Conservation (phyloP, 768 basidiomycete species). For the Tulasnella sp. region DNA sequence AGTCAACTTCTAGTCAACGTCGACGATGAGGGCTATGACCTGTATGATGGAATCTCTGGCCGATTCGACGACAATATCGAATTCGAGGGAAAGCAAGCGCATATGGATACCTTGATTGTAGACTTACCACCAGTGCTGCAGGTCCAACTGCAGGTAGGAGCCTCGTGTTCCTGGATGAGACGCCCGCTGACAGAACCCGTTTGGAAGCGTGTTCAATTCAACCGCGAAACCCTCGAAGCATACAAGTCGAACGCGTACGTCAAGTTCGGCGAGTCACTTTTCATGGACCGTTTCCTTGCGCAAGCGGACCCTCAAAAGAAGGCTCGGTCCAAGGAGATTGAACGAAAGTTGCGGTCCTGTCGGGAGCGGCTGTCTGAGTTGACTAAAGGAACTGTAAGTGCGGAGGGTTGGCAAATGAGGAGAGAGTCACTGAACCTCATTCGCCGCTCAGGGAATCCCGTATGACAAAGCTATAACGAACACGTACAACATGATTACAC, state of each 20-base stretch:
- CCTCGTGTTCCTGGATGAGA: background rate
- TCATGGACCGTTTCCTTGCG: constrained; percentile 88
- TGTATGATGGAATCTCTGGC: constrained; percentile 86
- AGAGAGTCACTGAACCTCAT: background rate
- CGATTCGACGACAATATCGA: constrained; percentile 89
- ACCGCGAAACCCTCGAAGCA: constrained; percentile 80
- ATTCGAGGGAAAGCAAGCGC: constrained; percentile 75
- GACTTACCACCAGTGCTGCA: constrained; percentile 86
- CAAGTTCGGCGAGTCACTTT: constrained; percentile 77
- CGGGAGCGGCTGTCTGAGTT: constrained; percentile 63
- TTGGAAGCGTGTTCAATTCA: constrained; percentile 81
- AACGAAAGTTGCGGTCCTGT: constrained; percentile 52
- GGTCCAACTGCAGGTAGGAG: constrained; percentile 83
- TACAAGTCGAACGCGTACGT: constrained; percentile 97
- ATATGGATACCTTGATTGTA: constrained; percentile 79
- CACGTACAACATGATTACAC: constrained; percentile 51
- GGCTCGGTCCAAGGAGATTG: constrained; percentile 58
- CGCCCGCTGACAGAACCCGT: background rate
- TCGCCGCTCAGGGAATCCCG: constrained; percentile 46
- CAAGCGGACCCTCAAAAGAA: constrained; percentile 64
- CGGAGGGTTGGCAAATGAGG: background rate
- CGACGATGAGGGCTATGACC: constrained; percentile 75
- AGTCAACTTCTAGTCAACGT: constrained; percentile 93
- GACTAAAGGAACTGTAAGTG: constrained; percentile 60
- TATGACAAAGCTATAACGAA: constrained; percentile 49